phyloP scores from a whole-genome alignment of 805 yeast species.

The Ogataea henricii region DNA sequence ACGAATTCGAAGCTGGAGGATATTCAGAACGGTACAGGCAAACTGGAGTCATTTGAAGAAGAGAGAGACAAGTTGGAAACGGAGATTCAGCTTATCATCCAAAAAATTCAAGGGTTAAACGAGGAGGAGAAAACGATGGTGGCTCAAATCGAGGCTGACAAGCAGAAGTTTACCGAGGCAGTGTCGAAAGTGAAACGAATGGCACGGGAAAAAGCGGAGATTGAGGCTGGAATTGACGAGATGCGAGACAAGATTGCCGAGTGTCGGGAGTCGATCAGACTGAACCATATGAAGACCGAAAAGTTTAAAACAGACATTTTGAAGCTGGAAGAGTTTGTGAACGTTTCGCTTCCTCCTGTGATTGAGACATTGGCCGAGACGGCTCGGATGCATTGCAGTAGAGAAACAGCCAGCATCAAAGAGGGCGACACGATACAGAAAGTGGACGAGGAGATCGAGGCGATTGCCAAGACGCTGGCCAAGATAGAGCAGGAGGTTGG shows the following conservation, averaged over 20 bases:
- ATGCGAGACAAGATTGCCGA: constrained; percentile 28
- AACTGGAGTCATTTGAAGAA: constrained; percentile 35
- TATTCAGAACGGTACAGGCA: constrained; percentile 44
- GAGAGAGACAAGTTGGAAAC: constrained; percentile 36
- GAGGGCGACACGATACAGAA: constrained; percentile 47
- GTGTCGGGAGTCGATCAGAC: constrained; percentile 13
- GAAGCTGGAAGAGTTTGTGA: constrained; percentile 31
- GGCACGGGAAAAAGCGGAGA: constrained; percentile 12
- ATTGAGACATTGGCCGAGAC: constrained; percentile 24
- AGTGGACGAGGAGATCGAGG: constrained; percentile 50
- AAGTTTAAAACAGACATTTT: constrained; percentile 26
- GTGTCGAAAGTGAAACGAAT: constrained; percentile 13
- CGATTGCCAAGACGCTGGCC: constrained; percentile 47
- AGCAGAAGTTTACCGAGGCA: constrained; percentile 13
- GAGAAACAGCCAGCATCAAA: constrained; percentile 45
- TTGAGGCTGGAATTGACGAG: constrained; percentile 20
- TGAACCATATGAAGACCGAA: constrained; percentile 21
- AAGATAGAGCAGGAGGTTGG: constrained; percentile 58
- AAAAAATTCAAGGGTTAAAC: constrained; percentile 23
- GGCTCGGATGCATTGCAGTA: constrained; percentile 47
- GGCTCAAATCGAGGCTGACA: constrained; percentile 15
- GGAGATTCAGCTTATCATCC: constrained; percentile 30
- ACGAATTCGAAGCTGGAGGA: constrained; percentile 44
- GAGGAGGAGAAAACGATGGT: constrained; percentile 18
- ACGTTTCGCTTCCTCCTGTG: constrained; percentile 29